These are phyloP conservation scores for Oryza meridionalis DNA, from an alignment of 176 grass and related monocot species.

Conservation along the genomic window DNA sequence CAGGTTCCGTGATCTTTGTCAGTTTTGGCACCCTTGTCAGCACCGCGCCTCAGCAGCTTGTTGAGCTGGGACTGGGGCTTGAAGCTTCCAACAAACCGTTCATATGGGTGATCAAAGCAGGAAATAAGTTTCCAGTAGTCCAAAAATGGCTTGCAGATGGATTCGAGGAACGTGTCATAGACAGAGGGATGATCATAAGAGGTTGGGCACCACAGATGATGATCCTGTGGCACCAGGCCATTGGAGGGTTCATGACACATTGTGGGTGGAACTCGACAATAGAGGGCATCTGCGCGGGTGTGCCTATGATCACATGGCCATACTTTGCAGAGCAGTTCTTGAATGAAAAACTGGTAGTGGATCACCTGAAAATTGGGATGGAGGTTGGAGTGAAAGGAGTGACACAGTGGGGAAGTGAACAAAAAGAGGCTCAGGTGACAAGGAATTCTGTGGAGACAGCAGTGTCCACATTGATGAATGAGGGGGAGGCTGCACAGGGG, in stretches of 20 bases:
- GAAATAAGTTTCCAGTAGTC: slow-evolving; percentile 47
- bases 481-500: slow-evolving; percentile 45
- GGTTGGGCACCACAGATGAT: slow-evolving; percentile 68
- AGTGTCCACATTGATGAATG: slow-evolving; percentile 51
- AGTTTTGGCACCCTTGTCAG: slow-evolving; percentile 68
- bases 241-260: slow-evolving; percentile 71
- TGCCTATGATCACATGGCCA: slow-evolving; percentile 76
- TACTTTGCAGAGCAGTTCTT: slow-evolving; percentile 62
- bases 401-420: slow-evolving; percentile 27
- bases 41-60: slow-evolving; percentile 51
- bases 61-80: slow-evolving; percentile 69
- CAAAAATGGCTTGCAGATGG: slow-evolving; percentile 64
- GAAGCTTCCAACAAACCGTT: slow-evolving; percentile 65
- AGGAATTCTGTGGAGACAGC: slow-evolving; percentile 39
- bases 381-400: slow-evolving; percentile 46
- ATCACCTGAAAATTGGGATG: slow-evolving; percentile 62
- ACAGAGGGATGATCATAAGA: slow-evolving; percentile 52
- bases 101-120: slow-evolving; percentile 73
- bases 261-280: slow-evolving; percentile 76
- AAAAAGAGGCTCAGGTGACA: slow-evolving; percentile 44
- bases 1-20: slow-evolving; percentile 64
- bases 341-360: slow-evolving; percentile 66
- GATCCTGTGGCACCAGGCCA: slow-evolving; percentile 65
- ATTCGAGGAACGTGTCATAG: slow-evolving; percentile 52
- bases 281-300: slow-evolving; percentile 58